Conservation (phyloP, 768 basidiomycete species). For the Termitomyces sp. region DNA sequence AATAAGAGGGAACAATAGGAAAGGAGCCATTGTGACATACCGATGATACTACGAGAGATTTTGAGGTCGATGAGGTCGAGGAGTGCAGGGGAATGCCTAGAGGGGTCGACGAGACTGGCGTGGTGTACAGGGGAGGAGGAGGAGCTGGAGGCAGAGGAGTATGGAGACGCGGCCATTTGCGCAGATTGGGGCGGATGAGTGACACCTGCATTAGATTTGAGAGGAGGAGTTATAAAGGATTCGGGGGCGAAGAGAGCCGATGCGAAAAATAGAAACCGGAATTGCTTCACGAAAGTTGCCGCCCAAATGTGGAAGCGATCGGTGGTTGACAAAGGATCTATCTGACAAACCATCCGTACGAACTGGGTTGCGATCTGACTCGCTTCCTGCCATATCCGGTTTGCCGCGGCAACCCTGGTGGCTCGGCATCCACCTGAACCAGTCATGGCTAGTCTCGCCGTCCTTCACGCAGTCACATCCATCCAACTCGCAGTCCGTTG, state of each 20-base stretch:
- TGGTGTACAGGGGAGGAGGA: slow-evolving; percentile 35
- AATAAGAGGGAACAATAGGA: not conserved
- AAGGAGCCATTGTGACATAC: slow-evolving; percentile 38
- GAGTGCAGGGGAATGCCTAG: slow-evolving; percentile 60
- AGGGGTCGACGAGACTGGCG: slow-evolving; percentile 57
- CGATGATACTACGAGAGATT: slow-evolving; percentile 57
- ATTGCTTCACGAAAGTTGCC: slow-evolving; percentile 17
- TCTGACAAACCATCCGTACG: slow-evolving; percentile 19
- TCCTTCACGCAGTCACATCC: slow-evolving; percentile 9
- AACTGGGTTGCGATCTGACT: slow-evolving; percentile 14
- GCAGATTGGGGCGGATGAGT: slow-evolving; percentile 18
- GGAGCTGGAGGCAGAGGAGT: slow-evolving; percentile 23
- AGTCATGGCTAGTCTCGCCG: slow-evolving; percentile 12
- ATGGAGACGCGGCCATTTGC: slow-evolving; percentile 18
- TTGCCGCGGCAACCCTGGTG: slow-evolving; percentile 16
- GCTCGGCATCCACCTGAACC: slow-evolving; percentile 16
- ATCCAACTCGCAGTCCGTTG: not conserved
- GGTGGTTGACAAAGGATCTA: slow-evolving; percentile 16
- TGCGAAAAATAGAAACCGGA: slow-evolving; percentile 25
- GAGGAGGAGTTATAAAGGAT: slow-evolving; percentile 28
- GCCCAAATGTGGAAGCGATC: slow-evolving; percentile 18
- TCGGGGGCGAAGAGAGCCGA: slow-evolving; percentile 30
- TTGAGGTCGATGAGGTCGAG: slow-evolving; percentile 68
- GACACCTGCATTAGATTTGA: slow-evolving; percentile 17
- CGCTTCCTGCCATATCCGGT: slow-evolving; percentile 8